A percentile compares a stretch with the other conserved stretches of the same genome.
These are phyloP conservation scores for Curvularia spicifera DNA, from an alignment of 2,329 filamentous ascomycete genomes.

Conservation along the genomic window DNA sequence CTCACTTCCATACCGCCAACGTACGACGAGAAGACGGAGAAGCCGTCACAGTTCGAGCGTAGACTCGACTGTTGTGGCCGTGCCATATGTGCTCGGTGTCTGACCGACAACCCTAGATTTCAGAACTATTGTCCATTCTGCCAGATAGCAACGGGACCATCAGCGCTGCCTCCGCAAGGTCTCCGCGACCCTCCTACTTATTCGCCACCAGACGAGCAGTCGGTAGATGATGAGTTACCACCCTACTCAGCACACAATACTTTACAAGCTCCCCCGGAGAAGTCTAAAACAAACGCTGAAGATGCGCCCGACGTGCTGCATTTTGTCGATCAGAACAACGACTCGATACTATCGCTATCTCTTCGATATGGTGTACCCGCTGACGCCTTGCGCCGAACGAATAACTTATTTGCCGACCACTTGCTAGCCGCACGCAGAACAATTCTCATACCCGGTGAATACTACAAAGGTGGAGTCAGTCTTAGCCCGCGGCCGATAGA, in stretches of 20 bases:
- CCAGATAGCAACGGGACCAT: conserved; percentile 70
- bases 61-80: conserved; percentile 72
- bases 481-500: conserved; percentile 74
- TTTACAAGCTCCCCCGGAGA: conserved; percentile 39
- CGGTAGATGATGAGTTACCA: conserved; percentile 50
- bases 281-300: conserved; percentile 36
- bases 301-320: conserved; percentile 71
- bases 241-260: conserved; percentile 52
- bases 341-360: conserved; percentile 71
- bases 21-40: conserved; percentile 64
- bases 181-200: conserved; percentile 74
- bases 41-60: conserved; percentile 65
- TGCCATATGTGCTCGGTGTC: conserved; percentile 73
- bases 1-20: conserved; percentile 62
- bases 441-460: conserved; percentile 72
- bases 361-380: conserved; percentile 74
- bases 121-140: conserved; percentile 74
- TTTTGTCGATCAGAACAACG: conserved; percentile 72
- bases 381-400: conserved; percentile 66
- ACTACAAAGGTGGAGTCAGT: conserved; percentile 70
- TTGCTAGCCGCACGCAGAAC: conserved; percentile 72
- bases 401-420: conserved; percentile 74
- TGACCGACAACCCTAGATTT: conserved; percentile 73
- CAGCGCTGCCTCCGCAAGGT: conserved; percentile 65
- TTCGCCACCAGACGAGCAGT: conserved; percentile 49